Percentiles rank a stretch among this genome's conserved stretches.
These are phyloP conservation scores for Apodospora peruviana DNA, from an alignment of 495 filamentous ascomycete species.

Conservation along the genomic window DNA sequence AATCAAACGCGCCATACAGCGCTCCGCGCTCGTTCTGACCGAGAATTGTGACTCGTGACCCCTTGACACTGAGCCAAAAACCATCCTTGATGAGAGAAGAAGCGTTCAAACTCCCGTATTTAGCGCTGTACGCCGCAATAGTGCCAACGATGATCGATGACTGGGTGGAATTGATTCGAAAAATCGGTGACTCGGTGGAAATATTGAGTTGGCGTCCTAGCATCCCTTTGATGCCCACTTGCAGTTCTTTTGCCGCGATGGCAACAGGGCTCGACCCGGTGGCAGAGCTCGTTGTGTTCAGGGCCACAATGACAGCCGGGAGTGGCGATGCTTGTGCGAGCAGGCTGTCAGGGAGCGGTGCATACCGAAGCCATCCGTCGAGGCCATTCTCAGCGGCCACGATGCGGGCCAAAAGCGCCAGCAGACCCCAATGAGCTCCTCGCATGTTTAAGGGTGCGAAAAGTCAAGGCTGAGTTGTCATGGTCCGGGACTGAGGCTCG, in stretches of 20 bases:
- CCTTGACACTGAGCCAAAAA: constrained; percentile 51
- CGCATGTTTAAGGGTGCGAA: neutral
- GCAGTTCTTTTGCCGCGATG: constrained; percentile 54
- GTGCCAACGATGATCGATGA: constrained; percentile 55
- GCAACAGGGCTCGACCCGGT: constrained; percentile 50
- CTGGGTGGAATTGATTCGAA: neutral
- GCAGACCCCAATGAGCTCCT: neutral
- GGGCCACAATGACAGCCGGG: constrained; percentile 47
- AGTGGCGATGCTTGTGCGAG: constrained; percentile 18
- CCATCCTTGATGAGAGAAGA: constrained; percentile 55
- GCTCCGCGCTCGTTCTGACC: constrained; percentile 65
- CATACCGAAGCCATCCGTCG: constrained; percentile 62
- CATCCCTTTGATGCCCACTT: constrained; percentile 50
- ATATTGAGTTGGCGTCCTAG: constrained; percentile 41
- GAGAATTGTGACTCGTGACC: constrained; percentile 48
- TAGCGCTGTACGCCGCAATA: constrained; percentile 40
- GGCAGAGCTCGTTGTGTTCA: constrained; percentile 40
- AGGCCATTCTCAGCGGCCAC: constrained; percentile 54
- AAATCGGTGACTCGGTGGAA: constrained; percentile 12
- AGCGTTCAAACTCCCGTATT: constrained; percentile 10
- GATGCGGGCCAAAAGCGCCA: constrained; percentile 14
- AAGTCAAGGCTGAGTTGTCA: neutral
- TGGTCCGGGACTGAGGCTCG: too few relatives aligned
- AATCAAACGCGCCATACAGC: constrained; percentile 66
- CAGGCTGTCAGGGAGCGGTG: constrained; percentile 40